phyloP scores from a whole-genome alignment of 208 protist species.

The Angomonas ambiguus region DNA sequence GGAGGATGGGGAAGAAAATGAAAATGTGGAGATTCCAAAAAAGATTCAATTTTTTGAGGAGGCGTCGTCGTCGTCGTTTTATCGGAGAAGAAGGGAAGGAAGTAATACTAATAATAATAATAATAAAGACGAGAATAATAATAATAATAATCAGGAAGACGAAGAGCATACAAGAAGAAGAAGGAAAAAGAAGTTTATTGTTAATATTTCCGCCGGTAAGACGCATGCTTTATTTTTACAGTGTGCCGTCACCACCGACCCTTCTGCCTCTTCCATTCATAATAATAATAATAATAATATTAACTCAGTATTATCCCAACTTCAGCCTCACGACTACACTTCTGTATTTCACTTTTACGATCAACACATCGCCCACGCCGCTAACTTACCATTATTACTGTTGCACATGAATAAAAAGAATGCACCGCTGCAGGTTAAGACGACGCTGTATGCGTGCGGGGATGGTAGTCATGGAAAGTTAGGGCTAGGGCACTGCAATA shows the following conservation, averaged over 20 bases:
- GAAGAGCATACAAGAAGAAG: too few relatives aligned
- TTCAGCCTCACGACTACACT: neutral
- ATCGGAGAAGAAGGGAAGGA: too few relatives aligned
- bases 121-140: neutral
- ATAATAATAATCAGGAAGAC: slow-evolving; percentile 1
- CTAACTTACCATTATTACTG: neutral
- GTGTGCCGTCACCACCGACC: neutral
- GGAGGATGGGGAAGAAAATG: neutral
- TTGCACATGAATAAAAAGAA: neutral
- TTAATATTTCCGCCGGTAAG: neutral
- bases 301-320: too few relatives aligned
- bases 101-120: too few relatives aligned
- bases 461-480: slow-evolving; percentile 74
- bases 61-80: too few relatives aligned
- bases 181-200: neutral
- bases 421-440: neutral
- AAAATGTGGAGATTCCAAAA: slow-evolving; percentile 5
- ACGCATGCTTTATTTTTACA: neutral
- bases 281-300: slow-evolving; percentile 2
- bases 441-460: slow-evolving; percentile 73
- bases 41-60: neutral
- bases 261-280: neutral
- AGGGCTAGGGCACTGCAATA: slow-evolving; percentile 37
- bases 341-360: neutral
- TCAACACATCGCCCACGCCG: neutral